These are phyloP conservation scores for Sporisorium graminicola DNA, from an alignment of 1,284 basidiomycete species.

Conservation along the genomic window DNA sequence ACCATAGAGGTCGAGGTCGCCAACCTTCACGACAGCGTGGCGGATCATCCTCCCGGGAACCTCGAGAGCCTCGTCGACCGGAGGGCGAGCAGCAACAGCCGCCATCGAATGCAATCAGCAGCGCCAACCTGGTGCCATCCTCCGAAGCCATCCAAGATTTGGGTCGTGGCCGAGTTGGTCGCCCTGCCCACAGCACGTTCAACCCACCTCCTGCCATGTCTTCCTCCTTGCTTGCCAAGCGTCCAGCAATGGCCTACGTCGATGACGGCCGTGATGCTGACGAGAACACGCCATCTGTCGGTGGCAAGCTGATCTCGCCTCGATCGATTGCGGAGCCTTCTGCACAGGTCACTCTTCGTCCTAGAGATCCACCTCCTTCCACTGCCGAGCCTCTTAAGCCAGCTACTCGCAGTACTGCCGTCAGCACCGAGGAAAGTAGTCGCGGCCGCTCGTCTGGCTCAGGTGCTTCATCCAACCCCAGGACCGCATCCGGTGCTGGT, in stretches of 20 bases:
- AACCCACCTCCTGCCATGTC: conserved; percentile 37
- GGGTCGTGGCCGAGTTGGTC: conserved; percentile 24
- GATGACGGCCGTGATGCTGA: conserved; percentile 47
- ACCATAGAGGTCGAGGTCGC: conserved; percentile 36
- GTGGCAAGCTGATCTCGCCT: conserved; percentile 44
- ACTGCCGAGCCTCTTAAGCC: conserved; percentile 54
- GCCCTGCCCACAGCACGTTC: conserved; percentile 16
- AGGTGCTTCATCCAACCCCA: conserved; percentile 5
- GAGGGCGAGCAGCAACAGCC: conserved; percentile 13
- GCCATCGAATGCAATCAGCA: not conserved
- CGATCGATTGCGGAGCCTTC: conserved; percentile 50
- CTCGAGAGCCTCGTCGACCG: conserved; percentile 20
- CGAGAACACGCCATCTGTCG: conserved; percentile 48
- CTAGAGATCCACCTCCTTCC: conserved; percentile 47
- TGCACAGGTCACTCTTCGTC: conserved; percentile 52
- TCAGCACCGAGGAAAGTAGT: conserved; percentile 8
- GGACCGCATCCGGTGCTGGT: not conserved
- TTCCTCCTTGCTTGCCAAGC: conserved; percentile 40
- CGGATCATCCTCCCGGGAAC: conserved; percentile 28
- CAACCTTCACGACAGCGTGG: conserved; percentile 31
- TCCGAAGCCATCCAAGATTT: conserved; percentile 19
- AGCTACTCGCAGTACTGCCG: conserved; percentile 28
- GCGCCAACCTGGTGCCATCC: not conserved
- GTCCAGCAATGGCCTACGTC: conserved; percentile 38
- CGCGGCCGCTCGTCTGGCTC: conserved; percentile 10